Evolutionary conservation across 2,329 filamentous ascomycete genomes (phyloP), one percentile per base, ranked within the genome.

Genomic region (Sporothrix protearum): DNA sequence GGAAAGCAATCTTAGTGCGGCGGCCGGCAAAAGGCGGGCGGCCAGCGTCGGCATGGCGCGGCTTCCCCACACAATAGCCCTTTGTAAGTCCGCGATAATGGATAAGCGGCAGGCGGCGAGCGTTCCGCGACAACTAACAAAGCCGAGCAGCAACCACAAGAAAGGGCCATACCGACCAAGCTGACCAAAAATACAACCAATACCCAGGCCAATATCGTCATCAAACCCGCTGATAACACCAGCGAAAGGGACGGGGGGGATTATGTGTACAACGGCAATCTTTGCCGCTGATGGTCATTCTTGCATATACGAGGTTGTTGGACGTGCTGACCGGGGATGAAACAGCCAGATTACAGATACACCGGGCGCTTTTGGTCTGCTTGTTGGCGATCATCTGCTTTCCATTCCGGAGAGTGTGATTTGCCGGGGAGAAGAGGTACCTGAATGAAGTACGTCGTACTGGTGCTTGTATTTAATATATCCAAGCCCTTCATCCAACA

Each of bases 21-120:
- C 36, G 42, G 55, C 49, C 67, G 30, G 57, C 53, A 30, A 42
- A 74, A 73, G 72, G 73, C 68, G 63, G 53, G 71, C 79, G 78
- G 78, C 75, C 72, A 77, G 30, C 66, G 70, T 76, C 79, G 78
- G 79, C 77, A 77, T 76, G 72, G 72, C 33, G 28, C 71, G 71
- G 71, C 71, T 66, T 72, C 22, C 63, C 70, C 42, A 63, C 64
- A 53, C 2, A 47, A 2, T 16, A 14, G 39, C 9, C 30, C 77
- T 76, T 55, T 22, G 28, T 30, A 28, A 10, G 6, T 66, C 6
- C 64, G 55, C 25, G 47, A 59, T 53, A 33, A 36, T 53, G 30
- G 69, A 73, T 73, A 71, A 71, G 66, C 53, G 64, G 57, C 28
- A 30, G 16, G 68, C 72, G 72, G 73, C 33, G 1, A 28, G 12